Percentiles rank a stretch among this genome's conserved stretches.
Conservation (phyloP, 2,329 filamentous ascomycete species). For the Pochonia chlamydosporia region DNA sequence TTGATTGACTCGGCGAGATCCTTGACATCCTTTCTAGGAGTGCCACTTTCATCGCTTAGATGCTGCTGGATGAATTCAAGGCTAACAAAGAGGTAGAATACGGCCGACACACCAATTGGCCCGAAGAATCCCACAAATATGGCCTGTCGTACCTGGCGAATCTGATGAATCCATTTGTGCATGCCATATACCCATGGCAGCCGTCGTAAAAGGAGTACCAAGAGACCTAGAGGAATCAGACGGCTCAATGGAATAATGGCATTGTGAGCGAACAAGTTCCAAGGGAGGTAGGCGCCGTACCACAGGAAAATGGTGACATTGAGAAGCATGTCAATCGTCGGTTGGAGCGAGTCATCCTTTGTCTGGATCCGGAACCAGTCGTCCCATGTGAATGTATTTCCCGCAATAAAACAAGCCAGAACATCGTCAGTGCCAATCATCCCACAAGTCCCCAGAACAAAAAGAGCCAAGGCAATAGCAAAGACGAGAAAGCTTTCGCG, state of each 20-base stretch:
- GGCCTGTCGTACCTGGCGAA: constrained; percentile 67
- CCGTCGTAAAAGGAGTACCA: constrained; percentile 72
- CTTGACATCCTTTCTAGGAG: constrained; percentile 58
- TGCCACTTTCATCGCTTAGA: constrained; percentile 49
- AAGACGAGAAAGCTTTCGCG: constrained; percentile 85
- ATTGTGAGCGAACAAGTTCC: constrained; percentile 63
- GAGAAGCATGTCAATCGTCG: constrained; percentile 89
- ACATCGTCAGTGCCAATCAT: constrained; percentile 87
- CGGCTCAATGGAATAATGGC: constrained; percentile 66
- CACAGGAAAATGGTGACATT: constrained; percentile 87
- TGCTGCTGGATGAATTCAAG: constrained; percentile 61
- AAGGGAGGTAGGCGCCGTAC: constrained; percentile 83
- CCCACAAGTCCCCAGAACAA: constrained; percentile 81
- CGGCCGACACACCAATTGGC: constrained; percentile 81
- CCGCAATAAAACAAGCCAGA: constrained; percentile 86
- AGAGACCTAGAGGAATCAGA: constrained; percentile 65
- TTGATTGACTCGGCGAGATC: constrained; percentile 60
- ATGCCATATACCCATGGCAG: constrained; percentile 70
- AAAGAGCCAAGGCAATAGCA: constrained; percentile 76
- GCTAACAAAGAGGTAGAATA: constrained; percentile 83
- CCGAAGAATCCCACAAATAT: constrained; percentile 90
- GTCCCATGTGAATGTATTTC: constrained; percentile 87
- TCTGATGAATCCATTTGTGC: constrained; percentile 73
- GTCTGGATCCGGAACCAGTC: constrained; percentile 92
- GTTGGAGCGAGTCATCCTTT: constrained; percentile 84